Evolutionary conservation across 176 grass and related monocot genomes (phyloP).

Genomic region (Triticum timopheevii): DNA sequence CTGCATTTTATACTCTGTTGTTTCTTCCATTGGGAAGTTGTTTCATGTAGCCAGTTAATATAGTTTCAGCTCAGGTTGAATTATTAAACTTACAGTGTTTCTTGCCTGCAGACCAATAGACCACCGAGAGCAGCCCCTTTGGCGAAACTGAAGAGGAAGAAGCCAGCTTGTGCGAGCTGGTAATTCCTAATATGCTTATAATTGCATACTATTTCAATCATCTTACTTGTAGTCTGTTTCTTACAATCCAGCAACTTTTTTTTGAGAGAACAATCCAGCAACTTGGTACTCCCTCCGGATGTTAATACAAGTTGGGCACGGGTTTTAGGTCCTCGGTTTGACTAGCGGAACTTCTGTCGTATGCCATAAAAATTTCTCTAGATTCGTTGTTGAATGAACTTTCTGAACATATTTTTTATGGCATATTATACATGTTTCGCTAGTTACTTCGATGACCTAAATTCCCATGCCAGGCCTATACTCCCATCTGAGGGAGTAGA

Average conservation of each 20-base stretch:
- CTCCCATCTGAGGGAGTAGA: neutral
- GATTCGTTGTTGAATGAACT: no score
- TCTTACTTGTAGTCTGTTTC: neutral
- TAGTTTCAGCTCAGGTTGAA: conserved; percentile 10
- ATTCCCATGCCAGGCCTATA: no score
- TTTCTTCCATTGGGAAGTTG: conserved; percentile 26
- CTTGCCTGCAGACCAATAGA: conserved; percentile 53
- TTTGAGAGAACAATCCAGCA: no score
- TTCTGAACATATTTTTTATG: no score
- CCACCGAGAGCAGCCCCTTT: conserved; percentile 77
- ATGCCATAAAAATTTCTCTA: no score
- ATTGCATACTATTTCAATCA: conserved; percentile 24
- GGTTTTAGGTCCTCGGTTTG: no score
- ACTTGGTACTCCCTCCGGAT: no score
- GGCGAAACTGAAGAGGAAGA: conserved; percentile 74
- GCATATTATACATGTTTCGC: no score
- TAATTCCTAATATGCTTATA: conserved; percentile 42
- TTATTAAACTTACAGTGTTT: conserved; percentile 24
- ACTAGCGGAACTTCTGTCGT: no score
- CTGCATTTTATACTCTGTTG: conserved; percentile 7
- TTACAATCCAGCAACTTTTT: no score
- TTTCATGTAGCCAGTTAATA: conserved; percentile 29
- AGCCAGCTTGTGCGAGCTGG: conserved; percentile 86
- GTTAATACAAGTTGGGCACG: no score
- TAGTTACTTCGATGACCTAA: no score